phyloP scores from a whole-genome alignment of 169 alveolate species.

The Pseudocohnilembus persalinus region DNA sequence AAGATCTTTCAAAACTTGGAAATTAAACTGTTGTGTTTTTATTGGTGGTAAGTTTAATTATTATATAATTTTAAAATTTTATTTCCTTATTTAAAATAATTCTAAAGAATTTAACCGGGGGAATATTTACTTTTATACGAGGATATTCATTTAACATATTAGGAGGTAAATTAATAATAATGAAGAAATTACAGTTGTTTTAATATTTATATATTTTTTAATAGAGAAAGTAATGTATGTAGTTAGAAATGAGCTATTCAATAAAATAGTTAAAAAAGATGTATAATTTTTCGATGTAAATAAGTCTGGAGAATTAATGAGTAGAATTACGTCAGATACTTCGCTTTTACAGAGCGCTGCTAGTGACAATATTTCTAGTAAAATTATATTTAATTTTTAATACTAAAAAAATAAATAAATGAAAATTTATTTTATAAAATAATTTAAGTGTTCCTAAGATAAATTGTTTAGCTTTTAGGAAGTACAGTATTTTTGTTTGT shows the following conservation, averaged over 20 bases:
- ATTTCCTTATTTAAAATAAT: background rate
- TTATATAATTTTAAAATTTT: no score
- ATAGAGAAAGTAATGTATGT: slow-evolving; percentile 24
- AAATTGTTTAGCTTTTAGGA: slow-evolving; percentile 32
- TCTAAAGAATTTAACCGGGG: background rate
- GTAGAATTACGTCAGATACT: slow-evolving; percentile 42
- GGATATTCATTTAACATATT: slow-evolving; percentile 34
- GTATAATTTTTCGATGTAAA: slow-evolving; percentile 42
- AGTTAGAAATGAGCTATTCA: slow-evolving; percentile 36
- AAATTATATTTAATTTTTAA: no score
- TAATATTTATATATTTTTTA: no score
- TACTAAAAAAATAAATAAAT: no score
- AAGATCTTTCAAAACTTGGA: background rate
- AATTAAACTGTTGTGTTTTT: no score
- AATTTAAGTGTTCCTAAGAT: slow-evolving; percentile 17
- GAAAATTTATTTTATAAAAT: no score
- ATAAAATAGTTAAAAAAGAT: slow-evolving; percentile 32
- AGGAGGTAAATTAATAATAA: background rate
- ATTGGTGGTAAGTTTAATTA: background rate
- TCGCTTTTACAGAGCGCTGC: slow-evolving; percentile 43
- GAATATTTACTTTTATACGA: slow-evolving; percentile 24
- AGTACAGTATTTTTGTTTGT: slow-evolving; percentile 20
- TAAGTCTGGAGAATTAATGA: slow-evolving; percentile 49
- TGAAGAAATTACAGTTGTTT: no score
- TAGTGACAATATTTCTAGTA: slow-evolving; percentile 33